Conservation (phyloP, 345 rosid species). For the Aquilaria yunnanensis region DNA sequence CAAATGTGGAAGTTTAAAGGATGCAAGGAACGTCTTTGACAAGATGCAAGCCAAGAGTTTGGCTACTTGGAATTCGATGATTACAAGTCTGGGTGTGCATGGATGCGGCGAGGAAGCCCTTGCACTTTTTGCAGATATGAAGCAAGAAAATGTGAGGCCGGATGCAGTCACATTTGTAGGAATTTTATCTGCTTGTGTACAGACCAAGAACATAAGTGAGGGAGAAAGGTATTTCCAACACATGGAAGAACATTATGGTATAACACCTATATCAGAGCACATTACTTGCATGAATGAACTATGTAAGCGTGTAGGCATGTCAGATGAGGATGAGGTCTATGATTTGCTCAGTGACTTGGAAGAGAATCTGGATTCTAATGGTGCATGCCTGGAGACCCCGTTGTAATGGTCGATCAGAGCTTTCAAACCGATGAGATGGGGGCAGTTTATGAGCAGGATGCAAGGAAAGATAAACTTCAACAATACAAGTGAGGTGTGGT, state of each 20-base stretch:
- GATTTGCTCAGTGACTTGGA: conserved; percentile 4
- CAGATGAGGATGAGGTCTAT: conserved; percentile 21
- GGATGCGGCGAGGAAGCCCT: conserved; percentile 25
- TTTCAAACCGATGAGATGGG: neutral
- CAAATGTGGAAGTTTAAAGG: conserved; percentile 52
- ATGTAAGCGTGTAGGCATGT: conserved; percentile 31
- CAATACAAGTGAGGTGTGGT: conserved; percentile 35
- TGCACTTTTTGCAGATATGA: conserved; percentile 24
- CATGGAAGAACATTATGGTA: conserved; percentile 41
- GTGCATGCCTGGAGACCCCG: conserved; percentile 6
- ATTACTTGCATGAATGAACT: conserved; percentile 53
- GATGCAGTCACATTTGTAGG: conserved; percentile 77
- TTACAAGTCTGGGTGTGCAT: conserved; percentile 28
- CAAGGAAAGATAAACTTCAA: conserved; percentile 11
- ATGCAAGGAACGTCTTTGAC: conserved; percentile 53
- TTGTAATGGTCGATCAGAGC: neutral
- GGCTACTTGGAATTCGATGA: conserved; percentile 25
- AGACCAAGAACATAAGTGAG: conserved; percentile 33
- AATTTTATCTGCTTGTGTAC: conserved; percentile 61
- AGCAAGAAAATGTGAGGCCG: conserved; percentile 18
- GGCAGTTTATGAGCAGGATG: conserved; percentile 11
- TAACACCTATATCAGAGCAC: conserved; percentile 53
- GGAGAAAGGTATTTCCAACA: conserved; percentile 36
- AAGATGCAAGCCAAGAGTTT: conserved; percentile 25
- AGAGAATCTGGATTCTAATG: no score